Percentiles rank a stretch among this genome's conserved stretches.
Evolutionary conservation across 768 basidiomycete species (phyloP).

Genomic region (Serendipita sp.): DNA sequence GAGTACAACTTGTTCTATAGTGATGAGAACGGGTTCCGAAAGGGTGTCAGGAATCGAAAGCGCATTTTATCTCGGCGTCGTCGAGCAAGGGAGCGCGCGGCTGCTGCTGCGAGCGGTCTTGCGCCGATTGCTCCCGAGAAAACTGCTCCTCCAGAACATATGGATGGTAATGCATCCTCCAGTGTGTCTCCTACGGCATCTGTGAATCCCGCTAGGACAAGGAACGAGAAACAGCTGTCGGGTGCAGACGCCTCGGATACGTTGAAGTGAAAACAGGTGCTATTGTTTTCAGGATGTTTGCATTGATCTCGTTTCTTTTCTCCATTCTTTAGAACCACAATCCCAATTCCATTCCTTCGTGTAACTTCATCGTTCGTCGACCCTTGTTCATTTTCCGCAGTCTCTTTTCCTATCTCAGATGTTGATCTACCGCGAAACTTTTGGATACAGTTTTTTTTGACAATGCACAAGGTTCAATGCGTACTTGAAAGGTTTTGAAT

Average conservation of each 20-base stretch:
- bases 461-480: too few relatives aligned
- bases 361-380: background rate
- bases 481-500: background rate
- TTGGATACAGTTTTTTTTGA: too few relatives aligned
- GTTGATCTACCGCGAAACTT: background rate
- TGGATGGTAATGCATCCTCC: background rate
- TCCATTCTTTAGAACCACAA: background rate
- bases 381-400: background rate
- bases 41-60: constrained; percentile 56
- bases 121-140: background rate
- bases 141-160: background rate
- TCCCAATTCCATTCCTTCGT: background rate
- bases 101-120: constrained; percentile 35
- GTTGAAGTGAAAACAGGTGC: background rate
- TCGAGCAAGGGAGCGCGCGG: constrained; percentile 55
- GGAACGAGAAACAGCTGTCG: background rate
- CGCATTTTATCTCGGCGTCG: constrained; percentile 57
- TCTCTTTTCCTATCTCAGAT: background rate
- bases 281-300: background rate
- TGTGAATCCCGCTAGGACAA: background rate
- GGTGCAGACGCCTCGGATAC: constrained; percentile 3
- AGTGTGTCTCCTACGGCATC: background rate
- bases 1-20: constrained; percentile 88
- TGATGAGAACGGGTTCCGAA: constrained; percentile 49
- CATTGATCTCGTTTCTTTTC: background rate